Evolutionary conservation across 495 filamentous ascomycete genomes (phyloP).

Genomic region (Tuber indicum): DNA sequence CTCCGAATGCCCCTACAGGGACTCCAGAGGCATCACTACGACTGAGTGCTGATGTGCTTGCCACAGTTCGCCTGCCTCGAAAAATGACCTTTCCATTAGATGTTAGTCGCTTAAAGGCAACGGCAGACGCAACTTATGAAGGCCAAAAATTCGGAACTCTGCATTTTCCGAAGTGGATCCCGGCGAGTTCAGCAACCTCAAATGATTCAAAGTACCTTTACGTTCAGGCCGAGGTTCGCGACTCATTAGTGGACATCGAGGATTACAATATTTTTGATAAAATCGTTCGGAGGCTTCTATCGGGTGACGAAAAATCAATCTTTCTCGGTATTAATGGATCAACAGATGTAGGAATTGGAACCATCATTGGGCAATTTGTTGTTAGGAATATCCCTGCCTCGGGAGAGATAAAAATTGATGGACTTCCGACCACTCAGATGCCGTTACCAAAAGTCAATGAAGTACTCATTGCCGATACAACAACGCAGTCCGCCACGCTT

Average conservation of each 20-base stretch:
- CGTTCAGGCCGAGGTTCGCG: constrained; percentile 65
- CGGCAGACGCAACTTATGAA: constrained; percentile 71
- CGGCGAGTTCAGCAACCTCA: constrained; percentile 68
- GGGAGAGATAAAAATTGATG: constrained; percentile 76
- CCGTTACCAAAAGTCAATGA: constrained; percentile 33
- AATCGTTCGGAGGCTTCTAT: constrained; percentile 67
- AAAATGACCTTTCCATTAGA: constrained; percentile 78
- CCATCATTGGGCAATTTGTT: constrained; percentile 68
- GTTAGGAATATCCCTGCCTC: constrained; percentile 76
- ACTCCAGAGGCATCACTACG: constrained; percentile 67
- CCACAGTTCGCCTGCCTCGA: constrained; percentile 65
- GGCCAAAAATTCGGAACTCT: constrained; percentile 68
- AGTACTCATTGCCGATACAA: constrained; percentile 63
- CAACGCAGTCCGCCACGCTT: constrained; percentile 59
- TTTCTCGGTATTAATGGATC: constrained; percentile 65
- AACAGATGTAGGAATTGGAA: constrained; percentile 74
- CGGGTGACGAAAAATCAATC: constrained; percentile 56
- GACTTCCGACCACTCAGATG: constrained; percentile 52
- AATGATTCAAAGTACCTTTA: constrained; percentile 49
- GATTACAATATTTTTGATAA: constrained; percentile 67
- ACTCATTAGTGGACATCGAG: constrained; percentile 75
- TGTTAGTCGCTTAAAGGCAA: constrained; percentile 66
- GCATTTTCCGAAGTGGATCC: constrained; percentile 72
- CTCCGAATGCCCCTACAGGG: constrained; percentile 65
- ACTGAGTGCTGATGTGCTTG: constrained; percentile 74